phyloP scores from a whole-genome alignment of 1,139 yeast species.

The Tardiomyces blankii region DNA sequence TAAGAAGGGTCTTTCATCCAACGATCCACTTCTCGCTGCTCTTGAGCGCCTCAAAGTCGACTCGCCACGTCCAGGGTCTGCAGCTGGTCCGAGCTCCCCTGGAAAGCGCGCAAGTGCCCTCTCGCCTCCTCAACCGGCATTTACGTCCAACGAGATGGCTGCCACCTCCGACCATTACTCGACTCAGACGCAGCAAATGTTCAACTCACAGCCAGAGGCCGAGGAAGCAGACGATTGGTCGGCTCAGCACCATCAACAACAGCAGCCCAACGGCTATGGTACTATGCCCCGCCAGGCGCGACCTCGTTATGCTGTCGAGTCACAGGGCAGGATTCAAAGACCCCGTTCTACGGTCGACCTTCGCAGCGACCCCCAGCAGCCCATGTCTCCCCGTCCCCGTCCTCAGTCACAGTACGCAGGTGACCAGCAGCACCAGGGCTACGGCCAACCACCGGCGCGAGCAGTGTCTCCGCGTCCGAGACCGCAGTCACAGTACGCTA shows the following conservation, averaged over 20 bases:
- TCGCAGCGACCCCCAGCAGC: too few relatives aligned
- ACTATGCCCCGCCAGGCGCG: conserved; percentile 13
- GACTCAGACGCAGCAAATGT: conserved; percentile 20
- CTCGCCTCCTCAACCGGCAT: conserved; percentile 17
- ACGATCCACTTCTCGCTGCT: conserved; percentile 45
- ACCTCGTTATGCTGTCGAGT: background rate
- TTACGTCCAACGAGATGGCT: conserved; percentile 25
- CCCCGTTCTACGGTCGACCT: background rate
- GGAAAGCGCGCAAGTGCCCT: background rate
- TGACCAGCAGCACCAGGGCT: too few relatives aligned
- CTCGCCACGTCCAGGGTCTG: background rate
- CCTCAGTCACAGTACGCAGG: too few relatives aligned
- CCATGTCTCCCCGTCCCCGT: too few relatives aligned
- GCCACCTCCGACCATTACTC: conserved; percentile 18
- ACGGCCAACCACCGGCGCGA: too few relatives aligned
- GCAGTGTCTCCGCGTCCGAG: too few relatives aligned
- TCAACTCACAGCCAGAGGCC: conserved; percentile 5
- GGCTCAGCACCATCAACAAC: conserved; percentile 13
- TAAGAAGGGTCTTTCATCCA: conserved; percentile 16
- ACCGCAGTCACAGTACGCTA: background rate
- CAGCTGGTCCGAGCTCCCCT: background rate
- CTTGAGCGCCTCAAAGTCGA: conserved; percentile 49
- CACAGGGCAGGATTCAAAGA: background rate
- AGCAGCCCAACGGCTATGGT: conserved; percentile 17
- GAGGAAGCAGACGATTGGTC: background rate